Evolutionary conservation across 208 protist genomes (phyloP).

Genomic region (Plasmodiophora brassicae): DNA sequence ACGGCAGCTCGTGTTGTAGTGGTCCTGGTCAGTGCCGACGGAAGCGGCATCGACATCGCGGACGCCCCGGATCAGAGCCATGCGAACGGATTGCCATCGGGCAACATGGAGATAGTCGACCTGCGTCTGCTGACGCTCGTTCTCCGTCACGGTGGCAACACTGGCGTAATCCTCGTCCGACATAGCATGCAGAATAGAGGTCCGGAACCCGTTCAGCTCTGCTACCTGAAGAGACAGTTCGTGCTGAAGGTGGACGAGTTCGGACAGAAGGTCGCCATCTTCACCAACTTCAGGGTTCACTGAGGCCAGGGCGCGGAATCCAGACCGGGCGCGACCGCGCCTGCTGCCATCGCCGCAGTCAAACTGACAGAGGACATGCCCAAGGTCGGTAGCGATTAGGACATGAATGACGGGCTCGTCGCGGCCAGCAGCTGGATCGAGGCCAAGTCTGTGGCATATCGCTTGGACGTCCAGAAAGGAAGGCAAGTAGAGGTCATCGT

Average conservation of each 20-base stretch:
- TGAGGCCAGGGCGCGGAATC: too few species aligned
- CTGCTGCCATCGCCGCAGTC: too few species aligned
- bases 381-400: too few species aligned
- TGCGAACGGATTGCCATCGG: neutral
- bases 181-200: neutral
- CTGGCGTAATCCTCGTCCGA: neutral
- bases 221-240: neutral
- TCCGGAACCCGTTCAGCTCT: neutral
- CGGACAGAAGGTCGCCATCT: too few species aligned
- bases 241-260: neutral
- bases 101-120: neutral
- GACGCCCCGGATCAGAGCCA: neutral
- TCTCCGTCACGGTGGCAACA: neutral
- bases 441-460: too few species aligned
- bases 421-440: too few species aligned
- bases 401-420: too few species aligned
- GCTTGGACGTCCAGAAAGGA: too few species aligned
- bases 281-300: too few species aligned
- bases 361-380: too few species aligned
- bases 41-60: neutral
- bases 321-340: too few species aligned
- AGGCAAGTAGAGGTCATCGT: too few species aligned
- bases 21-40: neutral
- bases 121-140: neutral
- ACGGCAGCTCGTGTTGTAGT: conserved; percentile 14